Percentiles rank a stretch among this genome's conserved stretches.
phyloP scores from a whole-genome alignment of 2,329 filamentous ascomycete species.

The Sporothrix euskadiensis region DNA sequence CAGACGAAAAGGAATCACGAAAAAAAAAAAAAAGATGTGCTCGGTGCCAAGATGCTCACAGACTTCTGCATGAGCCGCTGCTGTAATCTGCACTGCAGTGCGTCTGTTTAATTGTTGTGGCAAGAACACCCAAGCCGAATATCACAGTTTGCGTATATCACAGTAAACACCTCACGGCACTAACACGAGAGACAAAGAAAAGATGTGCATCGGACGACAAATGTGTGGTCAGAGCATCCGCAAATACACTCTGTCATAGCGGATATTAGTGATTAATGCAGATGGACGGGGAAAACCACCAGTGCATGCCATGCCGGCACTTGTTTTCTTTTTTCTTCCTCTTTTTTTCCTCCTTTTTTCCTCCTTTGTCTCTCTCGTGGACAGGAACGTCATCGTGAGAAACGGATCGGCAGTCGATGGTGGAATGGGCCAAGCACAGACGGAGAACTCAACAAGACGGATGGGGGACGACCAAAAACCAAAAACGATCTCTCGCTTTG shows the following conservation, averaged over 20 bases:
- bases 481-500: neutral
- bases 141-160: neutral
- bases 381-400: slow-evolving; percentile 10
- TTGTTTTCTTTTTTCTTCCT: neutral
- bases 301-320: neutral
- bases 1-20: neutral
- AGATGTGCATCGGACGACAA: slow-evolving; percentile 14
- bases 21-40: neutral
- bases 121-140: neutral
- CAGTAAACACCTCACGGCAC: slow-evolving; percentile 1
- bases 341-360: neutral
- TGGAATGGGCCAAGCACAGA: slow-evolving; percentile 9
- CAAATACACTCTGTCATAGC: neutral
- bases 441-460: neutral
- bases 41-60: neutral
- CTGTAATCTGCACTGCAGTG: slow-evolving; percentile 1
- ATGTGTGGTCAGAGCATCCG: neutral
- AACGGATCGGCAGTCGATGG: slow-evolving; percentile 18
- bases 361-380: neutral
- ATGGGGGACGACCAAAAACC: neutral
- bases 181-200: slow-evolving; percentile 12
- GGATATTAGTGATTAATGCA: neutral
- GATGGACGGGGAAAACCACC: slow-evolving; percentile 1
- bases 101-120: neutral
- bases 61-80: neutral